Base-by-base conservation (phyloP, 2,329 filamentous ascomycete species). In the Fusarium papillatum region DNA sequence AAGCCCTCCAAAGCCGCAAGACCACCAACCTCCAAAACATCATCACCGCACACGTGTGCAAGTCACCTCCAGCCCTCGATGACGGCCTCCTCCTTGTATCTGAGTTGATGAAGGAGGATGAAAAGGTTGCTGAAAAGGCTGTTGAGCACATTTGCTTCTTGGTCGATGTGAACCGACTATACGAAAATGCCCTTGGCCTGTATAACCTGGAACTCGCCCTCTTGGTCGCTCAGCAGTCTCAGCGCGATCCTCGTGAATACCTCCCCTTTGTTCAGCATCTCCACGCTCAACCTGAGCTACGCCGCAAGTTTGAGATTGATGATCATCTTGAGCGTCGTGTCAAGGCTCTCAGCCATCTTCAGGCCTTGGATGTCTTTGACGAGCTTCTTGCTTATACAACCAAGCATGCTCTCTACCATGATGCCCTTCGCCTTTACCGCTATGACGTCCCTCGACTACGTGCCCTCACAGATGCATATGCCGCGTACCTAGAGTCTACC, bases 101-200 rank as follows among this genome's bases (percentile, higher is more conserved):
- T 6, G 90, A 92, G 66, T 86, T 99, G 41, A 90, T 92, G 87
- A 88, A 90, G 67, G 90, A 93, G 76, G 91, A 94, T 62, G 87
- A 91, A 50, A 90, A 92, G 64, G 88, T 96, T 76, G 95, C 95
- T 0, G 96, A 98, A 77, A 93, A 93, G 82, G 96, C 96, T 0
- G 93, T 98, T 26, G 95, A 98, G 82, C 97, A 99, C 81, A 98
- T 99, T 71, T 98, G 95, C 87, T 99, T 99, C 88, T 89, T 99
- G 50, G 95, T 96, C 1, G 97, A 99, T 83, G 94, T 97, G 57
- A 97, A 98, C 82, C 92, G 93, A 46, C 90, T 99, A 0, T 99
- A 98, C 80, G 95, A 98, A 73, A 93, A 96, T 71, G 95, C 97
- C 0, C 88, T 99, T 3, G 96, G 96, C 1, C 88, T 98, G 4